Evolutionary conservation across 169 alveolate species (phyloP), one percentile per base, ranked within the genome.

Genomic region (Plasmodium relictum): DNA sequence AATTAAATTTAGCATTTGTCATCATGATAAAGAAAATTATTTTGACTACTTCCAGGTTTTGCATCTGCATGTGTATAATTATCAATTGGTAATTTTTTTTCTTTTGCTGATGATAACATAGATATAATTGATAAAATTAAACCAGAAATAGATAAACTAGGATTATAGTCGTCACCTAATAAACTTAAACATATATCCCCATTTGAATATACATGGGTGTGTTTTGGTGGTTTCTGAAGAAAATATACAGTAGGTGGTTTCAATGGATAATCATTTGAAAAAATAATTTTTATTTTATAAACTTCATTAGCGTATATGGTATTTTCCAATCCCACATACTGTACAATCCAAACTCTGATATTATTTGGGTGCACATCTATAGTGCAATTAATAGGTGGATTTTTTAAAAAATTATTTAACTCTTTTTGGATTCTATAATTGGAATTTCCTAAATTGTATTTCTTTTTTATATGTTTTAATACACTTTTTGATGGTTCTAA

Each of bases 141-240:
- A n/a, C 96, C 89, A 26, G 95, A 62, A n/a, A 95, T 88, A 10
- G 97, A 91, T 31, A 96, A 93, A 31, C 95, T 91, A 9, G 97
- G 97, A 39, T 92, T 59, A 88, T 96, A 95, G 88, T 95, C 97
- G 31, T 93, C 74, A 41, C 97, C 97, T 52, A 95, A 88, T 61
- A 94, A 72, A 61, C 95, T 95, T 86, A 95, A 70, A 66, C 97
- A 95, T 42, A 95, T 93, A 68, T 94, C 97, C 20, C 97, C 97
- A 86, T 95, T 95, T 44, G 97, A 89, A 92, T 95, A 95, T 52
- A 95, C 96, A 88, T 95, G 97, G 5, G 96, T 89, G 66, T 95
- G 97, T 12, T 88, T 93, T 20, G 97, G 97, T 45, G 97, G 97
- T 90, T 94, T 86, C 50, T 45, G 94, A 14, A 95, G 74, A 88